phyloP scores from a whole-genome alignment of 202 grass and related monocot genomes.

The Thinopyrum obtusiflorum region DNA sequence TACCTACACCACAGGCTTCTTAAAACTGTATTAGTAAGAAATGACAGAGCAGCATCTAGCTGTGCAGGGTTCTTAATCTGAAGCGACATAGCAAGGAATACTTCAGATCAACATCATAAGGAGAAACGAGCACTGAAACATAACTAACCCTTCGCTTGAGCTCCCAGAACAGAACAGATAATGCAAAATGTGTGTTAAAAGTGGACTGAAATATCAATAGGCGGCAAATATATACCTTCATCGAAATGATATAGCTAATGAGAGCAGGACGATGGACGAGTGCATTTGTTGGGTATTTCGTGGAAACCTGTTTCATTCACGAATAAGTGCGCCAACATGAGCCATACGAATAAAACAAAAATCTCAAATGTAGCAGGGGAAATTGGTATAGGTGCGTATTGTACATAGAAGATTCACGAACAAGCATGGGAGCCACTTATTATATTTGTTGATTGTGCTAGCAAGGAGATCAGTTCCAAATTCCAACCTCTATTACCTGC shows the following conservation, averaged over 20 bases:
- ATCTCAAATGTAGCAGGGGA: too few relatives aligned
- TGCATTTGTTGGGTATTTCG: conserved; percentile 76
- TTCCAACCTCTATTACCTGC: too few relatives aligned
- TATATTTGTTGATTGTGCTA: too few relatives aligned
- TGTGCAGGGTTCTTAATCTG: conserved; percentile 90
- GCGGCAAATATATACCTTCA: conserved; percentile 41
- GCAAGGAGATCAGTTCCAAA: too few relatives aligned
- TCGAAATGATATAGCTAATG: conserved; percentile 63
- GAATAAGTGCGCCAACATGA: conserved; percentile 16
- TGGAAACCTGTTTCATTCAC: conserved; percentile 64
- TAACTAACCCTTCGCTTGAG: neutral
- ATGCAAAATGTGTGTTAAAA: neutral
- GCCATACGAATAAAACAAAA: neutral
- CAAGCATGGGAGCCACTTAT: too few relatives aligned
- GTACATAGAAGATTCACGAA: too few relatives aligned
- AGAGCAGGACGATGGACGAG: conserved; percentile 69
- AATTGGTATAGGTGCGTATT: too few relatives aligned
- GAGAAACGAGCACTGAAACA: neutral
- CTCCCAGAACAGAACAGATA: neutral
- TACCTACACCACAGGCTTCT: conserved; percentile 89
- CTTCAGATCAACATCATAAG: neutral
- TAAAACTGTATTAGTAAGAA: conserved; percentile 72
- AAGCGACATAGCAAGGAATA: conserved; percentile 8
- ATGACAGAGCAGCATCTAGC: conserved; percentile 69
- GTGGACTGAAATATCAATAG: neutral